Evolutionary conservation across 345 rosid genomes (phyloP).

Genomic region (Erodium maritimum): DNA sequence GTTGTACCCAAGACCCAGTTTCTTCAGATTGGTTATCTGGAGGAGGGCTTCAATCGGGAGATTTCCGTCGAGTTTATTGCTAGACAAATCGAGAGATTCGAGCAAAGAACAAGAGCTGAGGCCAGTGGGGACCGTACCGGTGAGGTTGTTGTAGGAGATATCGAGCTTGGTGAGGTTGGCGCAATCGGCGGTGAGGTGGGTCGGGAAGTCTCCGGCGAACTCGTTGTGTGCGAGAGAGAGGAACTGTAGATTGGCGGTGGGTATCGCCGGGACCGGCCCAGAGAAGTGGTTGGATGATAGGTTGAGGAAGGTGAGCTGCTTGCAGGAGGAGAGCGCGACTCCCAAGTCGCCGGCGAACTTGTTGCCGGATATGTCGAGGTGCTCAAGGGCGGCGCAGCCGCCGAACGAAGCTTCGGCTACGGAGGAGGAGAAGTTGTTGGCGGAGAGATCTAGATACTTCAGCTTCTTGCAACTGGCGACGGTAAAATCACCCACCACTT

Average conservation of each 20-base stretch:
- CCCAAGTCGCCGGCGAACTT: slow-evolving; percentile 51
- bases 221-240: slow-evolving; percentile 41
- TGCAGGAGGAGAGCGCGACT: slow-evolving; percentile 41
- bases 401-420: slow-evolving; percentile 39
- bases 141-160: slow-evolving; percentile 61
- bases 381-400: slow-evolving; percentile 45
- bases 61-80: slow-evolving; percentile 57
- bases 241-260: slow-evolving; percentile 34
- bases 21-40: slow-evolving; percentile 47
- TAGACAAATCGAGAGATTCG: slow-evolving; percentile 45
- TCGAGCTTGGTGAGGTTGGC: slow-evolving; percentile 58
- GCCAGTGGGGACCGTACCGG: slow-evolving; percentile 58
- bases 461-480: slow-evolving; percentile 53
- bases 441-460: slow-evolving; percentile 55
- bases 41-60: slow-evolving; percentile 49
- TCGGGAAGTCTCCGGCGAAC: slow-evolving; percentile 66
- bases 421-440: slow-evolving; percentile 51
- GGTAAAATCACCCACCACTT: slow-evolving; percentile 48
- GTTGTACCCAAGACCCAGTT: slow-evolving; percentile 49
- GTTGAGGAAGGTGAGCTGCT: slow-evolving; percentile 48
- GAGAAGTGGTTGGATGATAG: slow-evolving; percentile 49
- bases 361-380: slow-evolving; percentile 73
- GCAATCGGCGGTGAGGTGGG: slow-evolving; percentile 49
- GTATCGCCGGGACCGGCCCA: slow-evolving; percentile 54
- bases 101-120: slow-evolving; percentile 49